phyloP scores from a whole-genome alignment of 2,329 filamentous ascomycete species.

The Phialophora expanda region DNA sequence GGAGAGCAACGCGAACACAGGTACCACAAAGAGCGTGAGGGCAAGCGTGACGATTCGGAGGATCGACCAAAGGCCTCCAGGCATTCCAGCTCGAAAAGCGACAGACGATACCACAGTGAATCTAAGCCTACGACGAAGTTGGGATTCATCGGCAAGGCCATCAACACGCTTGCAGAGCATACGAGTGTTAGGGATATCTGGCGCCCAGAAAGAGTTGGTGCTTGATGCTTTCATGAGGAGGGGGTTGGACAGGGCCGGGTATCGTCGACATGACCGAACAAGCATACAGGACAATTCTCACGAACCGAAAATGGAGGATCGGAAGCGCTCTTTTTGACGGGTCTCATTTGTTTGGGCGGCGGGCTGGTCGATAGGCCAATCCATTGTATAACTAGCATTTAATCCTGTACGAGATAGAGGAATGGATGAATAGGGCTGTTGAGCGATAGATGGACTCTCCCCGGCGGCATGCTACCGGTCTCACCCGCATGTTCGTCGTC shows the following conservation, averaged over 20 bases:
- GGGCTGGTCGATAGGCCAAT: conserved; percentile 20
- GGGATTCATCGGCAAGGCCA: conserved; percentile 24
- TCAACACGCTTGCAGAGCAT: conserved; percentile 28
- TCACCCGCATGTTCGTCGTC: neutral
- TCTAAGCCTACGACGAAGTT: conserved; percentile 18
- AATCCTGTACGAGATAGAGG: neutral
- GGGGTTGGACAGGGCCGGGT: neutral
- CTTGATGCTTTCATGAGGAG: conserved; percentile 17
- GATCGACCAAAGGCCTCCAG: conserved; percentile 20
- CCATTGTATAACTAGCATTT: conserved; percentile 21
- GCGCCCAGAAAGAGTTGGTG: conserved; percentile 26
- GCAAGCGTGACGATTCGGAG: conserved; percentile 12
- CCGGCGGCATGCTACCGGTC: conserved; percentile 1
- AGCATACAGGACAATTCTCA: conserved; percentile 6
- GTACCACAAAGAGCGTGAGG: conserved; percentile 17
- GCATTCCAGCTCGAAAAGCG: conserved; percentile 22
- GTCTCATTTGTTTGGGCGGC: conserved; percentile 26
- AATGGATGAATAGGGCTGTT: neutral
- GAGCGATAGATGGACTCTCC: neutral
- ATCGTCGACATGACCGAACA: conserved; percentile 13
- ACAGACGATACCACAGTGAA: conserved; percentile 21
- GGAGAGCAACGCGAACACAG: conserved; percentile 22
- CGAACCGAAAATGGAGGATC: conserved; percentile 7
- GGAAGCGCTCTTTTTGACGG: conserved; percentile 12
- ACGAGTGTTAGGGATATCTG: conserved; percentile 21